Evolutionary conservation across 768 basidiomycete species (phyloP), one percentile per base, ranked within the genome.

Genomic region (Boletales sp.): DNA sequence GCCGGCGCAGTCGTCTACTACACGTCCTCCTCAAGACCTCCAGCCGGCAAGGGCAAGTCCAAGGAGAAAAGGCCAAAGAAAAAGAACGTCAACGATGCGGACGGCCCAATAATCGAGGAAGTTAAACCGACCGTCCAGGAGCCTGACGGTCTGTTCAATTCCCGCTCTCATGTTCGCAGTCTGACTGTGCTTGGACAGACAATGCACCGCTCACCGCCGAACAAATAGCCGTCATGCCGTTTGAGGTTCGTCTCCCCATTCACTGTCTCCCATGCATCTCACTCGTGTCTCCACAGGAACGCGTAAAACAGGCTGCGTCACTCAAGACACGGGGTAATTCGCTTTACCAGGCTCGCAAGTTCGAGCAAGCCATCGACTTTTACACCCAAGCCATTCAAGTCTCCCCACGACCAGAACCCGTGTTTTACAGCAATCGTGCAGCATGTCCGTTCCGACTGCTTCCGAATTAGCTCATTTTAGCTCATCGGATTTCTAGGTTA

Each of bases 401-500:
- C 17, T 75, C 88, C 5, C 84, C 88, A 8, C 84, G 82, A 65
- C 82, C 85, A 8, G 92, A 95, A 62, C 86, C 97, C 27, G 91
- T 97, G 30, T 99, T 87, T 73, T 97, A 84, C 79, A 91, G 90
- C 70, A 99, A 99, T 70, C 86, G 97, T 45, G 97, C 95, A 36
- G 97, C 97, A 53, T 97, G 95, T 92, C 51, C 48, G 86, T 60
- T 18, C 15, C 30, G 21, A 12, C 4, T 34, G 11, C 11, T 29
- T 21, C 19, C 18, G 29, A 19, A 24, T 30, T 27, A 5, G 8
- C 21, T 45, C 24, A 18, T 45, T 37, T 30, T 12, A 30, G 12
- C 41, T 34, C 29, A 45, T 19, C 8, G 15, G 7, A 18, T 19
- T 47, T 12, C 9, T 47, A 92, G 91, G 91, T 69, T 97, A 94